Evolutionary conservation across 139 green algal genomes (phyloP).

Genomic region (Pycnococcus provasolii): DNA sequence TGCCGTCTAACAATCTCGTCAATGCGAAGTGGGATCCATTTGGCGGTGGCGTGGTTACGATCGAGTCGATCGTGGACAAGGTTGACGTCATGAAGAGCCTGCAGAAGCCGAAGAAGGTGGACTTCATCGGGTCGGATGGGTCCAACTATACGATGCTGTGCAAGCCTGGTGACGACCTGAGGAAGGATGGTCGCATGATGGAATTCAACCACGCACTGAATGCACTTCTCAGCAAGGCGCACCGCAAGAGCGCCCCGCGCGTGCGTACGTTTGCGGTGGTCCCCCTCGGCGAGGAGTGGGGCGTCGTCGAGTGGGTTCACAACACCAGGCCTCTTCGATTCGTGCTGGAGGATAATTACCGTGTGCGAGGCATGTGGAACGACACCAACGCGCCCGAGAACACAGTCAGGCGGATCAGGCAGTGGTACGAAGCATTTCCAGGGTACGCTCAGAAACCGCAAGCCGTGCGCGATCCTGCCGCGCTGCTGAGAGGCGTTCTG

Average conservation of each 20-base stretch:
- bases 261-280: slow-evolving; percentile 78
- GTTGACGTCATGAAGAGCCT: slow-evolving; percentile 67
- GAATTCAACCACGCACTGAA: slow-evolving; percentile 73
- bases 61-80: slow-evolving; percentile 66
- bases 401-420: not conserved
- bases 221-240: slow-evolving; percentile 40
- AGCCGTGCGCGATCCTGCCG: not conserved
- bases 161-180: slow-evolving; percentile 96
- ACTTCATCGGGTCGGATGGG: slow-evolving; percentile 64
- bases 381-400: slow-evolving; percentile 3
- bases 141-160: slow-evolving; percentile 78
- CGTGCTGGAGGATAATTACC: slow-evolving; percentile 52
- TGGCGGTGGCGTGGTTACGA: slow-evolving; percentile 34
- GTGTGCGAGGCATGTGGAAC: slow-evolving; percentile 37
- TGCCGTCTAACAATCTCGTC: slow-evolving; percentile 28
- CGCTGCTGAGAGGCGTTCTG: slow-evolving; percentile 41
- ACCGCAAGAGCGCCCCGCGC: slow-evolving; percentile 57
- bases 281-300: slow-evolving; percentile 85
- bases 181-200: slow-evolving; percentile 95
- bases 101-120: slow-evolving; percentile 84
- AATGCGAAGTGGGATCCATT: not conserved
- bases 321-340: slow-evolving; percentile 52
- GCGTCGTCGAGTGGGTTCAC: slow-evolving; percentile 72
- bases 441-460: slow-evolving; percentile 4
- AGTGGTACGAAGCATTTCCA: not conserved